phyloP scores from a whole-genome alignment of 768 basidiomycete genomes.

The Sutorius australiensis region DNA sequence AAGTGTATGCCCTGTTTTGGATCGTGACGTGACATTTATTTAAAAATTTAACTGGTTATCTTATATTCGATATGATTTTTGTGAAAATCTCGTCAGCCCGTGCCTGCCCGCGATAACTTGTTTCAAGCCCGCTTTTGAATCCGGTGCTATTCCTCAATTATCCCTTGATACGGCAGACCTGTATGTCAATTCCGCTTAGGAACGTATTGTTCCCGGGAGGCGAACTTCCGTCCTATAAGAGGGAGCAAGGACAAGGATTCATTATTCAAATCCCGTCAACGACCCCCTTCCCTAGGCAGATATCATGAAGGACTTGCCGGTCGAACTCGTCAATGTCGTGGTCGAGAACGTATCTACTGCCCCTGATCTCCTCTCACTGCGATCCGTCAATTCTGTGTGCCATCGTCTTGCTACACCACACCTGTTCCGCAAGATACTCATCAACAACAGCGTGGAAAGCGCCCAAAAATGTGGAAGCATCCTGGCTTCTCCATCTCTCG shows the following conservation, averaged over 20 bases:
- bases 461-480: constrained; percentile 23
- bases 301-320: constrained; percentile 24
- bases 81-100: background rate
- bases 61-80: too few species aligned
- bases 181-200: background rate
- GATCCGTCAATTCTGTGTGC: constrained; percentile 25
- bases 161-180: background rate
- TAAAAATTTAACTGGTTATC: background rate
- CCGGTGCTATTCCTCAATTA: background rate
- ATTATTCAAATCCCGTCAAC: background rate
- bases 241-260: background rate
- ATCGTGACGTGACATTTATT: background rate
- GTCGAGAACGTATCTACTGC: constrained; percentile 22
- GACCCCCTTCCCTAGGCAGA: background rate
- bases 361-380: constrained; percentile 27
- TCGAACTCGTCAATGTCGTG: constrained; percentile 27
- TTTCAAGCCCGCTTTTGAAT: background rate
- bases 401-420: constrained; percentile 26
- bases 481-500: constrained; percentile 20
- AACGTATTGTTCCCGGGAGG: background rate
- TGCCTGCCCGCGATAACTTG: background rate
- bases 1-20: background rate
- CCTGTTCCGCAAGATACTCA: constrained; percentile 20
- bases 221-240: constrained; percentile 2
- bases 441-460: constrained; percentile 26